Percentiles rank a stretch among this genome's conserved stretches.
These are phyloP conservation scores for Xanthoconium purpureum DNA, from an alignment of 768 basidiomycete genomes.

Conservation along the genomic window DNA sequence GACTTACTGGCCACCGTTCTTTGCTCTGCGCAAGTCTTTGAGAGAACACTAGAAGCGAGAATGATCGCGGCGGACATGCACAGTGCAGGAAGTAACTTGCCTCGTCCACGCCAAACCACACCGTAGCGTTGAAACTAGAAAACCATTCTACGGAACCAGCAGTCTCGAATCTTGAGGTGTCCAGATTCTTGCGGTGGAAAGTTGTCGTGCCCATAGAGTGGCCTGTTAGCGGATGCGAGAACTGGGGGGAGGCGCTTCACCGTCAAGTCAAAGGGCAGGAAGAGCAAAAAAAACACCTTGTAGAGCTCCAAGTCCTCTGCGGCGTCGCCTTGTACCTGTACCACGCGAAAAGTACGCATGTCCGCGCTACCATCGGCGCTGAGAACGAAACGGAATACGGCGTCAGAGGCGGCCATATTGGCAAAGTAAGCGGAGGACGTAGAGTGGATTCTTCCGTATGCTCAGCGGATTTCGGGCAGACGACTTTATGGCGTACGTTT, in stretches of 20 bases:
- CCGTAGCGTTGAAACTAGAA: constrained; percentile 41
- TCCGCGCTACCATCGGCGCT: constrained; percentile 32
- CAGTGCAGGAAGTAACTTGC: constrained; percentile 21
- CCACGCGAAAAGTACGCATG: constrained; percentile 44
- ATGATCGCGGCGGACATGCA: not conserved
- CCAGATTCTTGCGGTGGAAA: constrained; percentile 46
- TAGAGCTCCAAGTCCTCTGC: constrained; percentile 39
- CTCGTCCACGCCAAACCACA: constrained; percentile 49
- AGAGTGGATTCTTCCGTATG: not conserved
- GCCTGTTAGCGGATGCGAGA: constrained; percentile 45
- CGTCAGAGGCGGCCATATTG: constrained; percentile 35
- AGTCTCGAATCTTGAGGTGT: constrained; percentile 44
- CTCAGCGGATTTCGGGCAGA: not conserved
- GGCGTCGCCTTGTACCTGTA: constrained; percentile 31
- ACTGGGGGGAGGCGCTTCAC: constrained; percentile 25
- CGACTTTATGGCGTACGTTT: constrained; percentile 7
- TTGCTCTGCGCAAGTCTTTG: constrained; percentile 46
- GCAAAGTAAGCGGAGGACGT: not conserved
- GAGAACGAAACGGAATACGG: constrained; percentile 39
- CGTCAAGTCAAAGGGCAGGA: not conserved
- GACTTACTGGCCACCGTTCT: constrained; percentile 51
- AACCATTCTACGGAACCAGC: constrained; percentile 56
- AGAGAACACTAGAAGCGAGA: constrained; percentile 35
- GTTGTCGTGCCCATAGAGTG: constrained; percentile 41
- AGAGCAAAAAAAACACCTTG: constrained; percentile 30